Evolutionary conservation across 345 rosid genomes (phyloP).

Genomic region (Kernera saxatilis): DNA sequence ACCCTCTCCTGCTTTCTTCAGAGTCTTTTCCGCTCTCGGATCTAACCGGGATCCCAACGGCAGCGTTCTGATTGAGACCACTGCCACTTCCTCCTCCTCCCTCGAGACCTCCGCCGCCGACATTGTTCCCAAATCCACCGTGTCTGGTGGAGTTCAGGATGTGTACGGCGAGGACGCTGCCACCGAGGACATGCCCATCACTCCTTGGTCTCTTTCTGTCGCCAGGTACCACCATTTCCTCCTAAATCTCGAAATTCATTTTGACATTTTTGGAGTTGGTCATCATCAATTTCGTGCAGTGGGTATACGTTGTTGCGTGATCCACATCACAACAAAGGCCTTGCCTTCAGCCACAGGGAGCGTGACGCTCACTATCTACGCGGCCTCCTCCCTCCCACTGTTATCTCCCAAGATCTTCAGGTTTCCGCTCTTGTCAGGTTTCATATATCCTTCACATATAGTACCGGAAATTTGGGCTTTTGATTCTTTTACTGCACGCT

Average conservation of each 20-base stretch:
- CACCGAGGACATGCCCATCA: slow-evolving; percentile 66
- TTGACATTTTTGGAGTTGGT: background rate
- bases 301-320: slow-evolving; percentile 93
- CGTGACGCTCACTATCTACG: slow-evolving; percentile 87
- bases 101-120: slow-evolving; percentile 39
- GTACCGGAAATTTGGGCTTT: background rate
- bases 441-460: background rate
- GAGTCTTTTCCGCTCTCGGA: slow-evolving; percentile 36
- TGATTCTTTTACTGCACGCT: background rate
- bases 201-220: slow-evolving; percentile 79
- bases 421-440: slow-evolving; percentile 29
- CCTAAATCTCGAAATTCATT: background rate
- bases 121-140: slow-evolving; percentile 40
- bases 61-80: slow-evolving; percentile 42
- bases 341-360: slow-evolving; percentile 79
- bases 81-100: slow-evolving; percentile 25
- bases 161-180: slow-evolving; percentile 66
- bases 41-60: slow-evolving; percentile 38
- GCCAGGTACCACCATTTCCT: slow-evolving; percentile 50
- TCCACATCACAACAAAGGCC: slow-evolving; percentile 97
- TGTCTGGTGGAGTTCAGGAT: slow-evolving; percentile 55
- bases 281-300: slow-evolving; percentile 35
- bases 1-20: slow-evolving; percentile 34
- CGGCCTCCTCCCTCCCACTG: slow-evolving; percentile 91
- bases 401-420: slow-evolving; percentile 88